Percentiles rank a stretch among this genome's conserved stretches.
Conservation (phyloP, 1,284 basidiomycete species). For the Kwoniella shivajii region DNA sequence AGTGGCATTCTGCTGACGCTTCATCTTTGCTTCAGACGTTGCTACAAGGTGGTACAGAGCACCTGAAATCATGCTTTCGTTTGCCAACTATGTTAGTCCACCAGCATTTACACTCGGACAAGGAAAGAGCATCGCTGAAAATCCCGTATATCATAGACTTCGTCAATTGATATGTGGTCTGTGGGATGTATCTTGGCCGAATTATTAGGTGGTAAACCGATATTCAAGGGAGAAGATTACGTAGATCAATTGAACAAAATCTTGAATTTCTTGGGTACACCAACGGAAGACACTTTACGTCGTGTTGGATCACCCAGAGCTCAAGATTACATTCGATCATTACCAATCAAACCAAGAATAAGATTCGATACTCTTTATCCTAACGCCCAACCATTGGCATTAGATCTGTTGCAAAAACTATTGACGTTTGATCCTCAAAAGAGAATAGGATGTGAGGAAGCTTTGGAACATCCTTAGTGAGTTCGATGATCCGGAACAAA, state of each 20-base stretch:
- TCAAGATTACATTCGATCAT: conserved; percentile 84
- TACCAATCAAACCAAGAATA: conserved; percentile 93
- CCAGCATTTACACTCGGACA: background rate
- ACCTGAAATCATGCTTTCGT: conserved; percentile 96
- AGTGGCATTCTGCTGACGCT: background rate
- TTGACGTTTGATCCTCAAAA: conserved; percentile 95
- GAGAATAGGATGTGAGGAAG: conserved; percentile 93
- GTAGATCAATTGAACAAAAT: conserved; percentile 99
- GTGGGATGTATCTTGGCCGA: conserved; percentile 98
- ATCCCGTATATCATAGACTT: conserved; percentile 47
- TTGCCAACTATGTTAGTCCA: conserved; percentile 82
- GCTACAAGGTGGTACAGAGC: conserved; percentile 97
- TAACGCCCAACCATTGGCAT: conserved; percentile 86
- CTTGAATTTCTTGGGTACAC: conserved; percentile 94
- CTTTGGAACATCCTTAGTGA: conserved; percentile 86
- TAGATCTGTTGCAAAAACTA: conserved; percentile 88
- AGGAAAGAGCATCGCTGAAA: too few species aligned
- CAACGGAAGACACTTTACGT: conserved; percentile 91
- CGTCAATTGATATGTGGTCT: conserved; percentile 89
- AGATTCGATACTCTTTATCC: conserved; percentile 91
- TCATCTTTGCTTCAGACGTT: conserved; percentile 59
- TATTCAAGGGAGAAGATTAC: conserved; percentile 98
- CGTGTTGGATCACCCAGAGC: conserved; percentile 90
- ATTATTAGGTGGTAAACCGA: conserved; percentile 92
- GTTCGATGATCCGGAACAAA: conserved; percentile 9